Conservation (phyloP, 2,329 filamentous ascomycete species). For the Teratosphaeria epicoccoides region DNA sequence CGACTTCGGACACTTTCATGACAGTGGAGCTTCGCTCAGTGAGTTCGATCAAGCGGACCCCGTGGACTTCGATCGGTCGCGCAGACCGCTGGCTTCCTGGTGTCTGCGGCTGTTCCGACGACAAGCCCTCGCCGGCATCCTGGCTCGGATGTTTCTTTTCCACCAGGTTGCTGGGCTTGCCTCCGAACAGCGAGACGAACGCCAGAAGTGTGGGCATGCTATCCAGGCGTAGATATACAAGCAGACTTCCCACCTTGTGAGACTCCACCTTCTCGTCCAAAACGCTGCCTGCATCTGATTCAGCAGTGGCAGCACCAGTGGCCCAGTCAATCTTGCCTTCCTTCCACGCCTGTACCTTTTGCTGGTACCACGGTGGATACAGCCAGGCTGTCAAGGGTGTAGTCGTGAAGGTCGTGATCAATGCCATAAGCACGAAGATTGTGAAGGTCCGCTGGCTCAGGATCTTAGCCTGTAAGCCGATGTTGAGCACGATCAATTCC, state of each 20-base stretch:
- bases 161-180: slow-evolving; percentile 32
- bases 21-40: slow-evolving; percentile 90
- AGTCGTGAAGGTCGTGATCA: slow-evolving; percentile 74
- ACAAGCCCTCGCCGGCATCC: slow-evolving; percentile 10
- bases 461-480: slow-evolving; percentile 74
- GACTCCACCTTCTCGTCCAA: slow-evolving; percentile 39
- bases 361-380: slow-evolving; percentile 69
- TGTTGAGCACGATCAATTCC: slow-evolving; percentile 84
- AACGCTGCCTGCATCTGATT: slow-evolving; percentile 28
- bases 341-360: slow-evolving; percentile 63
- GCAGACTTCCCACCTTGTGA: slow-evolving; percentile 50
- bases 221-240: slow-evolving; percentile 76
- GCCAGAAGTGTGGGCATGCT: slow-evolving; percentile 73
- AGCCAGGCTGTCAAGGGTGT: slow-evolving; percentile 63
- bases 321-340: slow-evolving; percentile 88
- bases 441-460: slow-evolving; percentile 74
- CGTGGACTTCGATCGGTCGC: slow-evolving; percentile 59
- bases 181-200: slow-evolving; percentile 69
- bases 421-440: slow-evolving; percentile 89
- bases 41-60: slow-evolving; percentile 74
- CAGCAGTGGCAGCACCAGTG: not conserved
- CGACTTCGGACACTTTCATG: slow-evolving; percentile 80
- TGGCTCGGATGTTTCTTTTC: slow-evolving; percentile 29
- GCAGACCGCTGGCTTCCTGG: slow-evolving; percentile 20
- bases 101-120: not conserved